A percentile compares a stretch with the other conserved stretches of the same genome.
These are phyloP conservation scores for Epichloe baconii DNA, from an alignment of 2,329 filamentous ascomycete genomes.

Conservation along the genomic window DNA sequence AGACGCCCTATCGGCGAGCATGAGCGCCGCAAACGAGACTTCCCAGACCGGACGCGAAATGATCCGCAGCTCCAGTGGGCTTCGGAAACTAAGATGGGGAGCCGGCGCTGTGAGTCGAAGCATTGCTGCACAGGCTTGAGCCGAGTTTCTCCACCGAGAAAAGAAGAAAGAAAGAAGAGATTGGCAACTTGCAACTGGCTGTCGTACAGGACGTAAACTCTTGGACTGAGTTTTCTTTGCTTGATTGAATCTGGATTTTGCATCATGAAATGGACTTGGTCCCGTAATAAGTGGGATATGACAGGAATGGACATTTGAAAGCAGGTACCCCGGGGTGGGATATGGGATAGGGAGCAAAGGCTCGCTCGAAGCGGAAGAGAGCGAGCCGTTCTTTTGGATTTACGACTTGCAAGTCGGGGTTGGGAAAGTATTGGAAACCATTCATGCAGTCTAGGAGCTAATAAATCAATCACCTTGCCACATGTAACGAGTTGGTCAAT, in stretches of 20 bases:
- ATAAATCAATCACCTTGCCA: neutral
- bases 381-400: neutral
- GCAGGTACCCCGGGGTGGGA: neutral
- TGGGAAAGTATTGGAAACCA: neutral
- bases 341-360: neutral
- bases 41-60: conserved; percentile 40
- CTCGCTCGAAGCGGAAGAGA: neutral
- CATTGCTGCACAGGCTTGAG: conserved; percentile 28
- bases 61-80: conserved; percentile 36
- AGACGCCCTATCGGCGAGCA: conserved; percentile 34
- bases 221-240: neutral
- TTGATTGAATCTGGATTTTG: neutral
- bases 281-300: neutral
- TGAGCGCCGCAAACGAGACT: conserved; percentile 30
- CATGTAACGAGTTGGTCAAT: neutral
- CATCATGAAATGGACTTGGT: neutral
- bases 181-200: neutral
- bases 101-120: conserved; percentile 36
- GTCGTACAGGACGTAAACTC: neutral
- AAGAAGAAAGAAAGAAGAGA: too few species aligned
- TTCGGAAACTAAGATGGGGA: conserved; percentile 42
- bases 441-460: neutral
- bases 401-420: neutral
- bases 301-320: neutral
- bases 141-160: neutral